Evolutionary conservation across 768 basidiomycete genomes (phyloP), one percentile per base, ranked within the genome.

Genomic region (Lactarius quietus): DNA sequence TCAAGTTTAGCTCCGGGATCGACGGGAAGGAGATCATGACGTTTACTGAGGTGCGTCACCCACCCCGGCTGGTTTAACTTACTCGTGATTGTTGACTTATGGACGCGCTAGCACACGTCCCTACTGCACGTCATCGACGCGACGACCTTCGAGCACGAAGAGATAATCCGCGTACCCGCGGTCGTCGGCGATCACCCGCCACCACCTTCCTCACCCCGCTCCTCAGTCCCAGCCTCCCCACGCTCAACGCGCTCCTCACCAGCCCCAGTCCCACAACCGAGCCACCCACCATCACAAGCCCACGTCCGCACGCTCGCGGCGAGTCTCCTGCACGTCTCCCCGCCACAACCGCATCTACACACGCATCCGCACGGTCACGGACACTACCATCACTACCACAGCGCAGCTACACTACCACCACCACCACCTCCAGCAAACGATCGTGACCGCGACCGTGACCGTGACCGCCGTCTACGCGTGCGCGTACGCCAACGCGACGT

Each of bases 121-220:
- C 75, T 89, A 41, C 74, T 96, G 9, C 95, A 97, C 71, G 80
- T 95, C 63, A 79, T 96, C 57, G 95, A 97, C 72, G 92, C 93
- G 4, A 82, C 86, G 53, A 95, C 92, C 0, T 95, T 95, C 70
- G 87, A 93, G 72, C 83, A 83, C 7, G 87, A 90, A 67, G 86
- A 91, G 65, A 81, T 88, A 20, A 74, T 92, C 23, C 83, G 80
- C 60, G 80, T 89, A 53, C 87, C 87, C 4, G 75, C 75, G 29
- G 73, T 78, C 59, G 72, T 68, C 65, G 67, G 59, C 10, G 68
- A 68, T 45, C 59, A 59, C 33, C 71, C n/a, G n/a, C n/a, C 52
- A 35, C 69, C 58, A 56, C 69, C 58, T 41, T 63, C 57, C 58
- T 66, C 68, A 45, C 64, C 57, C 26, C 57, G 38, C 60, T 64